Evolutionary conservation across 1,284 basidiomycete genomes (phyloP), one percentile per base, ranked within the genome.

Genomic region (Ustilago tritici): DNA sequence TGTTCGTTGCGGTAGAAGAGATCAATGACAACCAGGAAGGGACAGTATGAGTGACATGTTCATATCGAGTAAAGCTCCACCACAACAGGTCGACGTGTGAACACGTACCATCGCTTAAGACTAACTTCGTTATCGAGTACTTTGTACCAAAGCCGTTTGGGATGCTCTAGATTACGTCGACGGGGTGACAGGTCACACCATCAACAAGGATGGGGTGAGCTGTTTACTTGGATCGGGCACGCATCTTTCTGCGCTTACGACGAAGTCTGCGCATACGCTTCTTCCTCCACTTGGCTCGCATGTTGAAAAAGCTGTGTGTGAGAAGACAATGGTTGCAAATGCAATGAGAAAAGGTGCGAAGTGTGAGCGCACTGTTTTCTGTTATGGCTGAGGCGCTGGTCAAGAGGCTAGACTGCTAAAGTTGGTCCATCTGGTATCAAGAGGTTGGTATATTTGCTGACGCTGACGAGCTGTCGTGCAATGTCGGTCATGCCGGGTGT

Each of bases 201-300:
- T 28, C 41, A 14, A 28, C 23, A 15, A 46, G n/a, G 49, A 28
- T 50, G 43, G 54, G 61, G 65, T 40, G 70, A 72, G 47, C 65
- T 66, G 75, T 65, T 81, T 84, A 84, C 82, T 82, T 84, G 72
- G 80, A 82, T 74, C 82, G 77, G 60, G 82, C 82, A 57, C 82
- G 82, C 82, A 84, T 84, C 79, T 84, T 84, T 84, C 82, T 84
- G 71, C 82, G 82, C 81, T 84, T 84, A 69, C 82, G 79, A 65
- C 82, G 82, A 76, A 84, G 81, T 68, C 82, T 62, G 77, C 82
- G 82, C 82, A 84, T 84, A 76, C 82, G 76, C 81, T 84, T 84
- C 80, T 84, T 84, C 67, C 82, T 79, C 82, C 82, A 84, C 78
- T 84, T 84, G 63, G 75, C 82, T 74, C 82, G 77, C 82, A 84